phyloP scores from a whole-genome alignment of 2,329 filamentous ascomycete species.

The Trichoderma aggressivum region DNA sequence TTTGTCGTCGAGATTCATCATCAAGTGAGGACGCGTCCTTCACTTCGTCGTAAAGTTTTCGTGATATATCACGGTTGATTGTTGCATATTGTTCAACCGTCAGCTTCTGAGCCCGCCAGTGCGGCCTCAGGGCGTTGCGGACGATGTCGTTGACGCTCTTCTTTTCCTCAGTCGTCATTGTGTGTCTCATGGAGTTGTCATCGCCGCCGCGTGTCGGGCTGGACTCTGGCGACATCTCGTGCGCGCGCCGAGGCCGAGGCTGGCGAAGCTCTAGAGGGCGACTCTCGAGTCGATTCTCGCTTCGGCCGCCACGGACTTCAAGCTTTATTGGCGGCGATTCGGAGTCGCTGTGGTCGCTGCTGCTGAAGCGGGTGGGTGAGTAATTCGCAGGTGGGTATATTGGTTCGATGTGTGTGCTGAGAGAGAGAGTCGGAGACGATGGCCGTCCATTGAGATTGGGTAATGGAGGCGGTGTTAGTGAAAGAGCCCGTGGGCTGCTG shows the following conservation, averaged over 20 bases:
- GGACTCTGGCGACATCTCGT: constrained; percentile 31
- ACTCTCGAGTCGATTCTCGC: constrained; percentile 26
- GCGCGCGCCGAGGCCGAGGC: constrained; percentile 48
- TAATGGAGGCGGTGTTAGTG: constrained; percentile 66
- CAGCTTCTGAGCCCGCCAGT: constrained; percentile 75
- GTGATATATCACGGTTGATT: constrained; percentile 87
- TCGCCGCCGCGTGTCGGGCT: constrained; percentile 39
- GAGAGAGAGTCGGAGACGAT: constrained; percentile 61
- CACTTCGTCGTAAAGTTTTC: constrained; percentile 75
- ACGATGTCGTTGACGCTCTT: constrained; percentile 87
- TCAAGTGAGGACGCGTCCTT: constrained; percentile 56
- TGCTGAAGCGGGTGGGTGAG: constrained; percentile 53
- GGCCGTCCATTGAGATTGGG: constrained; percentile 52
- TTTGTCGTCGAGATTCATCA: constrained; percentile 61
- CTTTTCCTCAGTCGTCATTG: constrained; percentile 77
- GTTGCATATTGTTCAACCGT: constrained; percentile 86
- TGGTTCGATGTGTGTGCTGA: constrained; percentile 70
- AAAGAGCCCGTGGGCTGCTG: constrained; percentile 65
- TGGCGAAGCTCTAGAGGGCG: constrained; percentile 49
- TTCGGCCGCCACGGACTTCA: constrained; percentile 24
- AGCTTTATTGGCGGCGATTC: constrained; percentile 33
- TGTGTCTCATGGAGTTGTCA: constrained; percentile 58
- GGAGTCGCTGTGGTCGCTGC: constrained; percentile 46
- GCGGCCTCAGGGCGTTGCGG: constrained; percentile 73
- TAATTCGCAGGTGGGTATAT: constrained; percentile 73